A percentile compares a stretch with the other conserved stretches of the same genome.
Conservation (phyloP, 1,139 yeast genomes). For the Candida tropicalis region DNA sequence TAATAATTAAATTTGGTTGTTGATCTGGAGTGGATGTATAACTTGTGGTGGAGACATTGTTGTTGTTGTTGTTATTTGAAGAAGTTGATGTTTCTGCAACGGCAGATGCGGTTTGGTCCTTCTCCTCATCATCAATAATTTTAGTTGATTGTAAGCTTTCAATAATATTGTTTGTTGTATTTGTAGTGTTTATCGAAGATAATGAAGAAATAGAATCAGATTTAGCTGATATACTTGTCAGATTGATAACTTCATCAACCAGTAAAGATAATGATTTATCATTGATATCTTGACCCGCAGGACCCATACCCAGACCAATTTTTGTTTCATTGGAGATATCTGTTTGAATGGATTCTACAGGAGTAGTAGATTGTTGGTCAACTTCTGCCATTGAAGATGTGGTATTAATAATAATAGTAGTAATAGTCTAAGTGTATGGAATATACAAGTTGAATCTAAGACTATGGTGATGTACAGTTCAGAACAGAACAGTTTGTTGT, state of each 20-base stretch:
- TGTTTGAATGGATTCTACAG: not conserved
- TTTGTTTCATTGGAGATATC: not conserved
- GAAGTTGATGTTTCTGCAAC: not conserved
- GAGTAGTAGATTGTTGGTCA: not conserved
- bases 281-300: too few species aligned
- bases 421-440: too few species aligned
- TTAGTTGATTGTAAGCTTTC: constrained; percentile 27
- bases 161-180: constrained; percentile 36
- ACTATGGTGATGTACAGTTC: too few species aligned
- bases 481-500: too few species aligned
- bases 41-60: not conserved
- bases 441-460: too few species aligned
- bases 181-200: constrained; percentile 30
- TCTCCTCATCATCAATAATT: not conserved
- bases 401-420: not conserved
- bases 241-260: not conserved
- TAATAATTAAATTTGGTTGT: constrained; percentile 1
- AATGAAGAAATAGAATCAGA: constrained; percentile 26
- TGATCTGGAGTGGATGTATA: not conserved
- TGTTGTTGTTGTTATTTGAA: not conserved
- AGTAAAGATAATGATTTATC: not conserved
- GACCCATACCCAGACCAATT: not conserved
- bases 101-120: constrained; percentile 3
- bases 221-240: constrained; percentile 1
- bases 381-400: not conserved